phyloP scores from a whole-genome alignment of 1,139 yeast genomes.

The Yamadazyma diddensiae region DNA sequence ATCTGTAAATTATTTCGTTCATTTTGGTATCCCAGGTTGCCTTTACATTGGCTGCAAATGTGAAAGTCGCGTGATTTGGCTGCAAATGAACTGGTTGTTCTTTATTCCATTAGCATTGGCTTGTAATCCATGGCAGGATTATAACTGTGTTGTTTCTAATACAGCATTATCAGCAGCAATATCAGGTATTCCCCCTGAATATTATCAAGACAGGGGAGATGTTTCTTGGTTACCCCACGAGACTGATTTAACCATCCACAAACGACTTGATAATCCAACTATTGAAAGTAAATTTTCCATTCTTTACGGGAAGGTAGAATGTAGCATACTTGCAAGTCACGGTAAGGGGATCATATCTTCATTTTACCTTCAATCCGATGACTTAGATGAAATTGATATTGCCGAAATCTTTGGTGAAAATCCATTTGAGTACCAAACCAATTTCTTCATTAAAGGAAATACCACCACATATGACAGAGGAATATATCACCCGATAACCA shows the following conservation, averaged over 20 bases:
- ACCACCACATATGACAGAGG: constrained; percentile 42
- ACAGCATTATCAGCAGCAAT: constrained; percentile 18
- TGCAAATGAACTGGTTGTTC: constrained; percentile 6
- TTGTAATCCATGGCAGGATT: constrained; percentile 26
- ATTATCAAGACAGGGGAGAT: constrained; percentile 8
- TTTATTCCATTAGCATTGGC: not conserved
- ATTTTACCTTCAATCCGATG: constrained; percentile 45
- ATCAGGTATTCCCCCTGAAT: constrained; percentile 4
- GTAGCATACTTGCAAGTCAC: constrained; percentile 32
- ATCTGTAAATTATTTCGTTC: too few relatives aligned
- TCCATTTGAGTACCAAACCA: constrained; percentile 33
- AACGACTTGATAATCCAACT: constrained; percentile 40
- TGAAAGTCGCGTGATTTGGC: constrained; percentile 1
- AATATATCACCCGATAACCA: constrained; percentile 23
- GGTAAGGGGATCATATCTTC: constrained; percentile 46
- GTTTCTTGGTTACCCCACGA: constrained; percentile 10
- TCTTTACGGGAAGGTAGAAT: constrained; percentile 42
- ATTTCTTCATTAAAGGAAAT: constrained; percentile 46
- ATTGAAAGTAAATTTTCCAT: constrained; percentile 35
- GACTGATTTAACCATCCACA: constrained; percentile 18
- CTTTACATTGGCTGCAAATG: not conserved
- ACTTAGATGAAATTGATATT: constrained; percentile 46
- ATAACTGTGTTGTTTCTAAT: constrained; percentile 21
- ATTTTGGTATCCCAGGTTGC: too few relatives aligned
- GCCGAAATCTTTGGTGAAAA: constrained; percentile 45